Percentiles rank a stretch among this genome's conserved stretches.
Conservation (phyloP, 1,284 basidiomycete genomes). For the Coniferiporia weirii region DNA sequence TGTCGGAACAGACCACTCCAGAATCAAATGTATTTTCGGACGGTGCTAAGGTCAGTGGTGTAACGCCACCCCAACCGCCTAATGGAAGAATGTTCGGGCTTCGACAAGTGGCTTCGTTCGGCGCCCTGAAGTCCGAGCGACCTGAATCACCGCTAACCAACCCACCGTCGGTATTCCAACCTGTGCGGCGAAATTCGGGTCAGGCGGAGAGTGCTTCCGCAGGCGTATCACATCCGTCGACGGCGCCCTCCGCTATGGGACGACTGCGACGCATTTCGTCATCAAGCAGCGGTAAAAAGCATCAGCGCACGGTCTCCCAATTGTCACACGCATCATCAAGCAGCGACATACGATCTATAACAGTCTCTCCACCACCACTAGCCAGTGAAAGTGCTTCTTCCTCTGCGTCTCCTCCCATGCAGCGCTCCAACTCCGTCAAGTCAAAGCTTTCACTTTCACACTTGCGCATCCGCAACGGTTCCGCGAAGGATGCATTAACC, state of each 20-base stretch:
- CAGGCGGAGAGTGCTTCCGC: background rate
- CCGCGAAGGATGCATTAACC: constrained; percentile 34
- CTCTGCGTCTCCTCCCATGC: constrained; percentile 11
- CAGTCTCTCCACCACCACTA: constrained; percentile 20
- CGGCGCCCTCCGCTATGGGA: constrained; percentile 6
- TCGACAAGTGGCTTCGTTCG: constrained; percentile 10
- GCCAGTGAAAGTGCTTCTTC: constrained; percentile 1
- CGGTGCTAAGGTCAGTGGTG: background rate
- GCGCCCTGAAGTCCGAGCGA: background rate
- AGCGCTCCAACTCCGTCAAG: constrained; percentile 37
- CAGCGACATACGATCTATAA: constrained; percentile 22
- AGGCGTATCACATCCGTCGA: background rate
- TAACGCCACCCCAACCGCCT: constrained; percentile 2
- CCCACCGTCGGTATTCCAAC: constrained; percentile 4
- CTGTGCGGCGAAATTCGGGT: constrained; percentile 7
- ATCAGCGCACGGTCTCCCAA: constrained; percentile 12
- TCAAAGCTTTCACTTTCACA: constrained; percentile 56
- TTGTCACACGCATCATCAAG: constrained; percentile 18
- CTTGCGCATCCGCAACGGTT: constrained; percentile 31
- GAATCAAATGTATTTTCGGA: background rate
- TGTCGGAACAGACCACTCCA: background rate
- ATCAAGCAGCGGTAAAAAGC: constrained; percentile 15
- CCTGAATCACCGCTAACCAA: background rate
- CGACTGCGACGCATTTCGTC: constrained; percentile 23
- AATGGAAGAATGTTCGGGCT: constrained; percentile 13